phyloP scores from a whole-genome alignment of 192 early-diverging fungal species.

The Gorgonomyces haynaldii region DNA sequence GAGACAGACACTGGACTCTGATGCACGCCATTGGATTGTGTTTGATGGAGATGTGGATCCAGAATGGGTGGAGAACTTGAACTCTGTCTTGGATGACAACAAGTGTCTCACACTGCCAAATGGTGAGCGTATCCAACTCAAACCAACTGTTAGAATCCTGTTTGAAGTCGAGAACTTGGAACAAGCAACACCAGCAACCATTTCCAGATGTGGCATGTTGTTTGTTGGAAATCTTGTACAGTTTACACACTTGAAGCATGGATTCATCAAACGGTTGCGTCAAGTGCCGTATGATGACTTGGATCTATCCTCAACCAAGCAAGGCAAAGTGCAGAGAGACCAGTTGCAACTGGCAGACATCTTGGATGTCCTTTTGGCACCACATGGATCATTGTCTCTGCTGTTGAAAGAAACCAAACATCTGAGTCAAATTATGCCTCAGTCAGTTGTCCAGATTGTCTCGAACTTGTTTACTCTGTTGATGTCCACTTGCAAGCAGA shows the following conservation, averaged over 20 bases:
- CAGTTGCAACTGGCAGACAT: constrained; percentile 70
- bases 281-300: constrained; percentile 7
- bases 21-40: constrained; percentile 96
- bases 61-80: constrained; percentile 99
- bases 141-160: constrained; percentile 93
- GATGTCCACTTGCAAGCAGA: constrained; percentile 70
- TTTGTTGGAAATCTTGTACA: constrained; percentile 86
- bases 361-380: constrained; percentile 56
- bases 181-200: constrained; percentile 95
- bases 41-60: constrained; percentile 99
- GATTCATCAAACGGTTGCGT: constrained; percentile 49
- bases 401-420: constrained; percentile 54
- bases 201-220: constrained; percentile 99
- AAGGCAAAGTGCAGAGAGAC: constrained; percentile 8
- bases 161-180: constrained; percentile 99
- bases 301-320: background rate
- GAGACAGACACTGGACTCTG: constrained; percentile 89
- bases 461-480: constrained; percentile 82
- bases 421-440: constrained; percentile 98
- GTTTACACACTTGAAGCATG: constrained; percentile 60
- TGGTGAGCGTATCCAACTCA: constrained; percentile 91
- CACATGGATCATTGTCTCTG: constrained; percentile 63
- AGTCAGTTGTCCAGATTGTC: constrained; percentile 73
- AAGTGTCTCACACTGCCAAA: constrained; percentile 93
- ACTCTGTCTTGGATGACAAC: constrained; percentile 96